Conservation (phyloP, 2,329 filamentous ascomycete species). For the Penicillium sp. region DNA sequence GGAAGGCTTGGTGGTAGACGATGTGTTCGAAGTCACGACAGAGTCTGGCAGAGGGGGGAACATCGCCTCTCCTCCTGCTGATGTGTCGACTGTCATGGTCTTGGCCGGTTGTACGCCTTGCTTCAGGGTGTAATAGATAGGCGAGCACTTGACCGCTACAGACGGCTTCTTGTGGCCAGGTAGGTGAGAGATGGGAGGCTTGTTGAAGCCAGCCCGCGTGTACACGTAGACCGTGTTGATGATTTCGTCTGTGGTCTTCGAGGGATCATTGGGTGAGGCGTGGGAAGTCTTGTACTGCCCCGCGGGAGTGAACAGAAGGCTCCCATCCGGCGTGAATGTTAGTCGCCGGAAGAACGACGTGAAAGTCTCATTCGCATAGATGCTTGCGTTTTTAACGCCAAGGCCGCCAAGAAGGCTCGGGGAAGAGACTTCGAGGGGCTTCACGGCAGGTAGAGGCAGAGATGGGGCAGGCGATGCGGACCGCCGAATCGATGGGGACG, state of each 20-base stretch:
- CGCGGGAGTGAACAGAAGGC: slow-evolving; percentile 87
- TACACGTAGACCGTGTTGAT: slow-evolving; percentile 99
- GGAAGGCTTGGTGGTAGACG: slow-evolving; percentile 46
- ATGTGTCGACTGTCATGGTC: slow-evolving; percentile 93
- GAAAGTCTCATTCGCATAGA: slow-evolving; percentile 95
- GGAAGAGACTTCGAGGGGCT: slow-evolving; percentile 88
- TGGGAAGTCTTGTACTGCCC: slow-evolving; percentile 90
- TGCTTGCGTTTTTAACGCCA: slow-evolving; percentile 78
- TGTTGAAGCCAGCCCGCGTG: slow-evolving; percentile 92
- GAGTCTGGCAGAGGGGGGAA: slow-evolving; percentile 85
- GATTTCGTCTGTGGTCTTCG: slow-evolving; percentile 78
- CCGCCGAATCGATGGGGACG: slow-evolving; percentile 73
- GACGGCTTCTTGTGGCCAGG: slow-evolving; percentile 98
- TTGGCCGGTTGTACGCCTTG: slow-evolving; percentile 70
- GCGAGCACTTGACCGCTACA: slow-evolving; percentile 92
- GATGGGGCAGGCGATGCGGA: slow-evolving; percentile 93
- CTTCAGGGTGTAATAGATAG: slow-evolving; percentile 80
- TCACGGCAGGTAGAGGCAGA: slow-evolving; percentile 89
- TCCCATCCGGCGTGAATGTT: slow-evolving; percentile 93
- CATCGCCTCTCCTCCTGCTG: slow-evolving; percentile 73
- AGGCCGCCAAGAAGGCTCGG: slow-evolving; percentile 64
- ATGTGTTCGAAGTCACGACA: slow-evolving; percentile 60
- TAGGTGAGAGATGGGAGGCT: slow-evolving; percentile 89
- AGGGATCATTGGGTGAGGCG: slow-evolving; percentile 64
- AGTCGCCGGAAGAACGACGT: slow-evolving; percentile 95